Evolutionary conservation across 495 filamentous ascomycete genomes (phyloP).

Genomic region (Penicillium salamii): DNA sequence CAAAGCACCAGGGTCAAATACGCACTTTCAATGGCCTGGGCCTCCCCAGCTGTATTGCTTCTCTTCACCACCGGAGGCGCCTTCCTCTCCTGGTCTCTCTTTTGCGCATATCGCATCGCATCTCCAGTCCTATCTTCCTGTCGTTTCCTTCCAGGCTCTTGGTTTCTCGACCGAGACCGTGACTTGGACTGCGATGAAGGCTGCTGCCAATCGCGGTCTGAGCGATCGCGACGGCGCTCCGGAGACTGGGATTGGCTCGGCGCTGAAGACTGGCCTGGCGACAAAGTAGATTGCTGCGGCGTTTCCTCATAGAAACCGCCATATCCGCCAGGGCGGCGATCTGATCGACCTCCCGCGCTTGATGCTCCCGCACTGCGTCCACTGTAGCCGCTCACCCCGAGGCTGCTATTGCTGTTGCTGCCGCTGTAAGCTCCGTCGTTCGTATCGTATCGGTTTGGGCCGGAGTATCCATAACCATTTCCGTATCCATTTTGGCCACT

Average conservation of each 20-base stretch:
- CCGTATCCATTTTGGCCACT: conserved; percentile 41
- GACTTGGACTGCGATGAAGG: conserved; percentile 19
- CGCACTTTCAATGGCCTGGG: conserved; percentile 45
- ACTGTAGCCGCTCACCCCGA: conserved; percentile 34
- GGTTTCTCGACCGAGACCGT: conserved; percentile 37
- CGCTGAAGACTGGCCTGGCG: conserved; percentile 17
- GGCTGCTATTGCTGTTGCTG: conserved; percentile 14
- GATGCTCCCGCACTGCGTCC: conserved; percentile 18
- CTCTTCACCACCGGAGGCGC: conserved; percentile 8
- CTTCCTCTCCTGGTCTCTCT: conserved; percentile 24
- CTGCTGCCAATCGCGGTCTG: conserved; percentile 35
- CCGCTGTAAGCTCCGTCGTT: conserved; percentile 38
- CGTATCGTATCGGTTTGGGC: conserved; percentile 37
- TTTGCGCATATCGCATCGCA: conserved; percentile 18
- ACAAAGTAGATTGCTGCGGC: conserved; percentile 26
- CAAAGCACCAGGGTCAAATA: not conserved
- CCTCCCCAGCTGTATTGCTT: conserved; percentile 15
- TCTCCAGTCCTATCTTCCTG: conserved; percentile 30
- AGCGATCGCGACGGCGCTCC: conserved; percentile 35
- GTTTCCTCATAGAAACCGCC: conserved; percentile 43
- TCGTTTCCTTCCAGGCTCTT: conserved; percentile 25
- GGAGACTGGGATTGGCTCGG: conserved; percentile 30
- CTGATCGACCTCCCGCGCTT: conserved; percentile 22
- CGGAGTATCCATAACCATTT: conserved; percentile 46
- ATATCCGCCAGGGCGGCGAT: conserved; percentile 43